Evolutionary conservation across 2,329 filamentous ascomycete genomes (phyloP).

Genomic region (Cadophora gregata): DNA sequence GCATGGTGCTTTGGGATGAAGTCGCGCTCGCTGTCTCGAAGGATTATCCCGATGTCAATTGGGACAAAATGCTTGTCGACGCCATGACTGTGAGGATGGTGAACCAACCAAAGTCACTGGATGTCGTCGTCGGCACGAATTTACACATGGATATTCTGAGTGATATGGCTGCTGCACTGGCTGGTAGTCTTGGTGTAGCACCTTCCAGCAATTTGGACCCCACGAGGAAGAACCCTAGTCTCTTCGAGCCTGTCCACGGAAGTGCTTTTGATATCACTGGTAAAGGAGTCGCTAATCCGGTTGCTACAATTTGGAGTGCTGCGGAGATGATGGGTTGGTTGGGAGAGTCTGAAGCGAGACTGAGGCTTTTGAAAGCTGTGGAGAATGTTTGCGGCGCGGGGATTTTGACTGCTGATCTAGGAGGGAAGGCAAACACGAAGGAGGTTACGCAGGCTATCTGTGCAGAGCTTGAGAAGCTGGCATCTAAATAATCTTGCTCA

Average conservation of each 20-base stretch:
- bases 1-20: conserved; percentile 73
- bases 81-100: conserved; percentile 58
- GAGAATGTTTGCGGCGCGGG: conserved; percentile 58
- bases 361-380: conserved; percentile 55
- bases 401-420: conserved; percentile 58
- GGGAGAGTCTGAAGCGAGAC: conserved; percentile 56
- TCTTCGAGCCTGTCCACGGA: conserved; percentile 68
- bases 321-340: conserved; percentile 63
- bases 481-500: no score
- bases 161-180: conserved; percentile 71
- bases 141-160: conserved; percentile 70
- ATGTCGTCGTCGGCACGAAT: conserved; percentile 69
- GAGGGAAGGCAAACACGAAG: conserved; percentile 46
- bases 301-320: conserved; percentile 63
- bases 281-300: conserved; percentile 53
- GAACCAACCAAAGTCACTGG: conserved; percentile 60
- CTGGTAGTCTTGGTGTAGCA: conserved; percentile 74
- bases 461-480: conserved; percentile 31
- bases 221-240: conserved; percentile 56
- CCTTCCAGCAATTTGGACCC: conserved; percentile 73
- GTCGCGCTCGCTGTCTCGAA: conserved; percentile 58
- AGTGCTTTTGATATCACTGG: conserved; percentile 64
- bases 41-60: conserved; percentile 63
- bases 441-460: conserved; percentile 33
- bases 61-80: conserved; percentile 71